Evolutionary conservation across 176 grass and related monocot genomes (phyloP).

Genomic region (Zoysia japonica): DNA sequence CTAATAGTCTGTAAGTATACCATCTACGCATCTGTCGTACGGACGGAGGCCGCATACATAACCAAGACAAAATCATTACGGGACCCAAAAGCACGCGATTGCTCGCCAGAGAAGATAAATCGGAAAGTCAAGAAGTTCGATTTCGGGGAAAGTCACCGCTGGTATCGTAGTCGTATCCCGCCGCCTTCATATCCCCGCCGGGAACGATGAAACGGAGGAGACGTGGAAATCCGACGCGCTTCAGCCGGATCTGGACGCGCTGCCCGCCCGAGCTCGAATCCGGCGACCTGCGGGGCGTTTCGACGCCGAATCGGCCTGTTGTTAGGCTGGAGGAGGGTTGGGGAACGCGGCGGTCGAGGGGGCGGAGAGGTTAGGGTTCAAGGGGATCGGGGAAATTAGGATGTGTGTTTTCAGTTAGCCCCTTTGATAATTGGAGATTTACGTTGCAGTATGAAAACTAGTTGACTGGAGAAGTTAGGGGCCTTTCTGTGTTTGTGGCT

Average conservation of each 20-base stretch:
- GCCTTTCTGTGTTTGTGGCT: not conserved
- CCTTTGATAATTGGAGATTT: not conserved
- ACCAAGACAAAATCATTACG: not conserved
- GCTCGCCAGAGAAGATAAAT: not conserved
- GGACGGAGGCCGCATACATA: not conserved
- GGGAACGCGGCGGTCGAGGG: slow-evolving; percentile 34
- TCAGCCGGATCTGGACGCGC: slow-evolving; percentile 13
- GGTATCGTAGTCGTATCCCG: slow-evolving; percentile 73
- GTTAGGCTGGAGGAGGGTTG: slow-evolving; percentile 30
- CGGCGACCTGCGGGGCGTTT: not conserved
- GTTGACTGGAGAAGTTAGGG: not conserved
- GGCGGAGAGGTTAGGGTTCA: slow-evolving; percentile 42
- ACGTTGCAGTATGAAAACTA: not conserved
- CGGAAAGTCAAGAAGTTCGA: not conserved
- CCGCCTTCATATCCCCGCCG: slow-evolving; percentile 41
- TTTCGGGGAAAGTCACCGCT: slow-evolving; percentile 70
- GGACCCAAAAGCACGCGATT: not conserved
- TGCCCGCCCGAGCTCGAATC: not conserved
- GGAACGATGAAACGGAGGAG: slow-evolving; percentile 2
- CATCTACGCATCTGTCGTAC: not conserved
- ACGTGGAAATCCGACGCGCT: slow-evolving; percentile 17
- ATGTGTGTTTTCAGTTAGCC: not conserved
- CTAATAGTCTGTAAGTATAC: not conserved
- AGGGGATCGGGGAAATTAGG: slow-evolving; percentile 40
- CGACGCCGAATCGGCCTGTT: not conserved